phyloP scores from a whole-genome alignment of 768 basidiomycete species.

The Cubamyces sp. region DNA sequence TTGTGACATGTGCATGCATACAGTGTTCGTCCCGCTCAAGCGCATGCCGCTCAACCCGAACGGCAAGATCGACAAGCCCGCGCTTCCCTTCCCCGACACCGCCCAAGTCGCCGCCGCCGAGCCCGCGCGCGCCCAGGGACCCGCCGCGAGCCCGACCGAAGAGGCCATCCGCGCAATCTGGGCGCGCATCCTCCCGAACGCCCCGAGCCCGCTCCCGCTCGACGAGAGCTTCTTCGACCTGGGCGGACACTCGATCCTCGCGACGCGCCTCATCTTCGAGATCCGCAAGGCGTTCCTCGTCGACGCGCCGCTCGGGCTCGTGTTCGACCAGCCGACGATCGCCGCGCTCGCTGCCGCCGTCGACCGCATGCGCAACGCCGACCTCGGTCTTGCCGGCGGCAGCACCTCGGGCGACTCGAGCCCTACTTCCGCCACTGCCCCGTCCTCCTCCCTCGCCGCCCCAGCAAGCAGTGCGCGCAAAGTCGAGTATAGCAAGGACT shows the following conservation, averaged over 20 bases:
- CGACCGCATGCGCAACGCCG: slow-evolving; percentile 73
- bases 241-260: slow-evolving; percentile 97
- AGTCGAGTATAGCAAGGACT: slow-evolving; percentile 80
- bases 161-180: slow-evolving; percentile 84
- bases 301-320: slow-evolving; percentile 86
- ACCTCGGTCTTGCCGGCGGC: slow-evolving; percentile 68
- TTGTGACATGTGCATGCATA: slow-evolving; percentile 1
- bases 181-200: slow-evolving; percentile 76
- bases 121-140: slow-evolving; percentile 37
- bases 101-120: slow-evolving; percentile 60
- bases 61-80: slow-evolving; percentile 98
- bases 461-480: slow-evolving; percentile 22
- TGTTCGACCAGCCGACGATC: slow-evolving; percentile 92
- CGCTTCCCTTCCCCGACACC: slow-evolving; percentile 98
- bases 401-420: slow-evolving; percentile 24
- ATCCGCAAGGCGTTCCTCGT: slow-evolving; percentile 91
- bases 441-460: neutral
- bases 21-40: slow-evolving; percentile 92
- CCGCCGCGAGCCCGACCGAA: slow-evolving; percentile 68
- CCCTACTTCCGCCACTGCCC: neutral
- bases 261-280: slow-evolving; percentile 96
- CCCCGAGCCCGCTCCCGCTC: slow-evolving; percentile 75
- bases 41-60: slow-evolving; percentile 99
- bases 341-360: slow-evolving; percentile 74
- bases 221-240: slow-evolving; percentile 98